phyloP scores from a whole-genome alignment of 1,139 yeast species.

The Candida dubliniensis region DNA sequence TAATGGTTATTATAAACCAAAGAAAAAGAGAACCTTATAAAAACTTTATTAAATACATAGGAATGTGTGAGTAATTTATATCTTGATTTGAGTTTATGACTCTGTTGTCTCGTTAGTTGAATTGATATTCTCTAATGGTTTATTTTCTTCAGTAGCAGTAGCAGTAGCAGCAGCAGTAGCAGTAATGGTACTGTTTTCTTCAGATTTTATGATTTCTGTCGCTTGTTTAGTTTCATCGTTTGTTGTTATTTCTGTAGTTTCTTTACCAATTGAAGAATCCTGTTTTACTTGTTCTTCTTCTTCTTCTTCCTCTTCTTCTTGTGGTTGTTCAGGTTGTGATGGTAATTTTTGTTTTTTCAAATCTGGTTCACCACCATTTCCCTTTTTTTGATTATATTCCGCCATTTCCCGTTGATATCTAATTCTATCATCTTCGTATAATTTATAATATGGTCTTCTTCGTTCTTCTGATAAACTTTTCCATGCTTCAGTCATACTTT shows the following conservation, averaged over 20 bases:
- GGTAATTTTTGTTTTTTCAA: constrained; percentile 21
- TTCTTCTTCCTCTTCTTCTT: constrained; percentile 37
- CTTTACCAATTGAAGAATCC: neutral
- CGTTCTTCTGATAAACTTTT: constrained; percentile 68
- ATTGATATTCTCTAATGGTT: no score
- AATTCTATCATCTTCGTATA: constrained; percentile 77
- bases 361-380: constrained; percentile 10
- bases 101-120: no score
- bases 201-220: no score
- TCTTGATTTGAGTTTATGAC: no score
- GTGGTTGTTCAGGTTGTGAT: constrained; percentile 42
- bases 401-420: constrained; percentile 76
- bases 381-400: constrained; percentile 50
- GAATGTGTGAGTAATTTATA: neutral
- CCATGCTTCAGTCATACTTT: constrained; percentile 86
- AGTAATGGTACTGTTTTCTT: no score
- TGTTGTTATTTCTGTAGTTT: constrained; percentile 5
- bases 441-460: constrained; percentile 70
- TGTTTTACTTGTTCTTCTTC: constrained; percentile 9
- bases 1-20: constrained; percentile 70
- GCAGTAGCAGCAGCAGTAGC: no score
- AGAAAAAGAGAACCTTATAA: constrained; percentile 41
- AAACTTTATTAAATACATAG: neutral
- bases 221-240: no score
- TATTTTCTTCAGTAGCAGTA: no score